Base-by-base conservation (phyloP, 176 grass and related monocot species). In the Avena insularis region DNA sequence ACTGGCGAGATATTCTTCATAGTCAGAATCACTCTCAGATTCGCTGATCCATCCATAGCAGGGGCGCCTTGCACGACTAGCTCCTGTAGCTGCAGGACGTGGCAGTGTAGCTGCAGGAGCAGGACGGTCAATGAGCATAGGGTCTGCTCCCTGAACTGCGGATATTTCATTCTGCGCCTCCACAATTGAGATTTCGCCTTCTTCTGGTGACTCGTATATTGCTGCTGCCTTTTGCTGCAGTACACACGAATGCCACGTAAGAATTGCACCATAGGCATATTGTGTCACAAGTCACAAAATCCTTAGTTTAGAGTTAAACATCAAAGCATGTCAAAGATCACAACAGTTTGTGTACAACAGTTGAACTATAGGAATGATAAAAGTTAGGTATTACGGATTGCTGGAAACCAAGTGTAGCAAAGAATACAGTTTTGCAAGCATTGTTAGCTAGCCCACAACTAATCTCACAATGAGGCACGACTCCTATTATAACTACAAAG, bases 371-470 rank as follows among this genome's bases (percentile, higher is more conserved):
- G 88, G 96, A 90, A 95, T 94, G 19, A 90, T 88, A 71, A 92
- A 92, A 91, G 81, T 85, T 91, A 8, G 90, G 77, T 57, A 90
- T 86, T 90, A 87, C 65, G 15, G 91, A 89, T 63, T 93, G 90
- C 90, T 94, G 93, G 88, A 92, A 96, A 45, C 82, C 87, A 88
- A 91, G 95, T 80, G 92, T 98, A 91, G 69, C 33, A 88, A 45
- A 74, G 25, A 72, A 64, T 7, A 88, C 8, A 79, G 17, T 6
- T 56, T 77, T 35, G 13, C 38, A 54, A 12, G 16, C 20, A 36
- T 60, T 16, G 13, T 75, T 51, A 50, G 47, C 72, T 75, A 75
- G 14, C 47, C 46, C 13, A 31, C 47, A 53, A 75, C 27, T 51
- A 47, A 15, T 75, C 46, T 75, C 12, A 29, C 21, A 53, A 16